Evolutionary conservation across 2,329 filamentous ascomycete genomes (phyloP).

Genomic region (Fusarium sambucinum): DNA sequence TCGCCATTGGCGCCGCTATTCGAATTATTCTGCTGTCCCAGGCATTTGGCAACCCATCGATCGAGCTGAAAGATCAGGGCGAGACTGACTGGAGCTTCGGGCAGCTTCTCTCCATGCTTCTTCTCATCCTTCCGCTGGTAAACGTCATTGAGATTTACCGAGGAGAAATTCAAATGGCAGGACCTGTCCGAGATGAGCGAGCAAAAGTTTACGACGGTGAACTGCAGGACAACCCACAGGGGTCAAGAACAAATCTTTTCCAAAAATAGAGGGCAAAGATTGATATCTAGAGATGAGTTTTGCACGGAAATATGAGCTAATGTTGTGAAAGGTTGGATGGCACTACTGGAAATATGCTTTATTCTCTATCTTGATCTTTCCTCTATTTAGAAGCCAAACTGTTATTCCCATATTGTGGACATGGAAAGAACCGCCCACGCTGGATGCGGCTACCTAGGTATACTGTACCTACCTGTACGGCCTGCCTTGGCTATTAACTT

Average conservation of each 20-base stretch:
- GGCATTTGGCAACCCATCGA: conserved; percentile 61
- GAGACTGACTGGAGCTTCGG: conserved; percentile 46
- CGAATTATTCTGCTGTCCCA: conserved; percentile 69
- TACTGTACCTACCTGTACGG: too few species aligned
- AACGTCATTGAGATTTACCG: conserved; percentile 37
- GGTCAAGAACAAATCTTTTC: conserved; percentile 55
- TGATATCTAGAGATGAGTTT: not conserved
- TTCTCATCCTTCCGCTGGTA: conserved; percentile 41
- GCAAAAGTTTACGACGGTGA: conserved; percentile 58
- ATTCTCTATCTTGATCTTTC: not conserved
- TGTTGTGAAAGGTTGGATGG: not conserved
- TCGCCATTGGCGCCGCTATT: conserved; percentile 69
- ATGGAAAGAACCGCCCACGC: not conserved
- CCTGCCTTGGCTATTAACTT: too few species aligned
- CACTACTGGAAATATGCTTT: too few species aligned
- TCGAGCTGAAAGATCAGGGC: conserved; percentile 44
- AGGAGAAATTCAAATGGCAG: conserved; percentile 51
- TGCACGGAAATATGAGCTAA: not conserved
- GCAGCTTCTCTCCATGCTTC: conserved; percentile 43
- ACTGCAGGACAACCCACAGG: conserved; percentile 51
- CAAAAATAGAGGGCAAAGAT: conserved; percentile 44
- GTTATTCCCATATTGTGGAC: not conserved
- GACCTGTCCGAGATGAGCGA: conserved; percentile 57
- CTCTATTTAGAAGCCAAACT: not conserved
- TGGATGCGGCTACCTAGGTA: conserved; percentile 10